phyloP scores from a whole-genome alignment of 345 rosid species.

The Alliaria petiolata region DNA sequence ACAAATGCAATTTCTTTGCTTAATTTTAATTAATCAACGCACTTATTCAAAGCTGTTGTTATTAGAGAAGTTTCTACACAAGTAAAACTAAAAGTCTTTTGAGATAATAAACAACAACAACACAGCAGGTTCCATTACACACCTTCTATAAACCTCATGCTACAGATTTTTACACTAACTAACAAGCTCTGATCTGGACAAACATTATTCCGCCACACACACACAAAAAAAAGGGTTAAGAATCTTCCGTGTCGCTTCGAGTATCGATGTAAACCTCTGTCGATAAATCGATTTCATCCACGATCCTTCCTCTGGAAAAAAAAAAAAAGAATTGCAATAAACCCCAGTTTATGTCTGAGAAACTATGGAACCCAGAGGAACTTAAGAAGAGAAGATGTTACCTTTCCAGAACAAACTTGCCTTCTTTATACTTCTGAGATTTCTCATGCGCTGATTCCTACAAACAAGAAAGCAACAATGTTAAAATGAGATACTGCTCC shows the following conservation, averaged over 20 bases:
- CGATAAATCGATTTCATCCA: conserved; percentile 68
- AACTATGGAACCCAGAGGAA: not conserved
- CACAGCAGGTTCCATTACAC: not conserved
- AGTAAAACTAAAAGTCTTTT: not conserved
- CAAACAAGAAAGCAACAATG: not conserved
- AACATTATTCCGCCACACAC: conserved; percentile 12
- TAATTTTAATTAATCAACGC: not conserved
- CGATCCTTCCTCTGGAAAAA: conserved; percentile 58
- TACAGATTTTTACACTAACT: conserved; percentile 19
- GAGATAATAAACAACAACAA: not conserved
- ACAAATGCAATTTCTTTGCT: not conserved
- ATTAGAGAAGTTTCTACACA: conserved; percentile 1
- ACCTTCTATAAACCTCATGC: not conserved
- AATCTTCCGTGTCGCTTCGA: conserved; percentile 60
- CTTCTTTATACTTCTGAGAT: conserved; percentile 77
- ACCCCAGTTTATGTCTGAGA: not conserved
- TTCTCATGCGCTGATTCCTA: conserved; percentile 76
- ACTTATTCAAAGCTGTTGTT: conserved; percentile 7
- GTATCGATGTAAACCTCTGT: conserved; percentile 58
- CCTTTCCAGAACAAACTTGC: conserved; percentile 85
- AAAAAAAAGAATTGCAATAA: not conserved
- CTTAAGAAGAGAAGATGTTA: conserved; percentile 25
- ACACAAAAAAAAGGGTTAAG: conserved; percentile 6
- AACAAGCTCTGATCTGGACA: conserved; percentile 18
- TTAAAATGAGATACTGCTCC: not conserved